Base-by-base conservation (phyloP, 2,329 filamentous ascomycete species). In the Penicillium nordicum region DNA sequence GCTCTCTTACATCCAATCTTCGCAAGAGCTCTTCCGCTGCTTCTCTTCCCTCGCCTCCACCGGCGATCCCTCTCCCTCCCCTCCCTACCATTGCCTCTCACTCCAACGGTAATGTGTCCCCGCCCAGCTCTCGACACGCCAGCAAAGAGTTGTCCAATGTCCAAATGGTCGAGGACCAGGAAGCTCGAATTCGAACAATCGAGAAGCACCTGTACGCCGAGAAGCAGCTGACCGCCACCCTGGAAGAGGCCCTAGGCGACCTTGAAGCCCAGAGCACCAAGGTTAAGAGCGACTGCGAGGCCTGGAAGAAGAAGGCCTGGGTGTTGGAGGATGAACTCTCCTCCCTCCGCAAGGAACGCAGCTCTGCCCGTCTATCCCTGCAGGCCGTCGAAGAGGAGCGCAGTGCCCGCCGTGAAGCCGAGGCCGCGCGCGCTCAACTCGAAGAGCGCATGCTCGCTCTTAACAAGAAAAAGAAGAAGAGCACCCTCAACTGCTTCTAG, bases 401-500 rank as follows among this genome's bases (percentile, higher is more conserved):
- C 67, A 93, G 90, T 79, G 95, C 96, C 78, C 84, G 94, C 58
- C 83, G 91, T 62, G 90, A 93, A 61, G 92, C 95, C 36, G 94
- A 99, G 79, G 86, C 89, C 63, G 94, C 94, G 42, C 83, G 89
- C 52, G 89, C 88, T 38, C 90, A 96, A 69, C 84, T 99, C 27
- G 93, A 99, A 77, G 91, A 96, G 79, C 85, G 93, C 55, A 99
- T 99, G 87, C 92, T 93, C 69, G 88, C 89, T 57, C 88, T 94
- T 73, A 92, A 88, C 76, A 88, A 89, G 79, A 94, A 95, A 81
- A 96, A 93, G 83, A 92, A 95, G 77, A 82, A 81, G 84, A 96
- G 96, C 84, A 92, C 89, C 65, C 83, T 99, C 76, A 97, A 97
- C 80, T 99, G 94, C 83, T 99, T 99, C 81, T 97, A 91, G 76